These are phyloP conservation scores for Cinnamomum chago DNA, from an alignment of 164 flowering plant species.

Conservation along the genomic window DNA sequence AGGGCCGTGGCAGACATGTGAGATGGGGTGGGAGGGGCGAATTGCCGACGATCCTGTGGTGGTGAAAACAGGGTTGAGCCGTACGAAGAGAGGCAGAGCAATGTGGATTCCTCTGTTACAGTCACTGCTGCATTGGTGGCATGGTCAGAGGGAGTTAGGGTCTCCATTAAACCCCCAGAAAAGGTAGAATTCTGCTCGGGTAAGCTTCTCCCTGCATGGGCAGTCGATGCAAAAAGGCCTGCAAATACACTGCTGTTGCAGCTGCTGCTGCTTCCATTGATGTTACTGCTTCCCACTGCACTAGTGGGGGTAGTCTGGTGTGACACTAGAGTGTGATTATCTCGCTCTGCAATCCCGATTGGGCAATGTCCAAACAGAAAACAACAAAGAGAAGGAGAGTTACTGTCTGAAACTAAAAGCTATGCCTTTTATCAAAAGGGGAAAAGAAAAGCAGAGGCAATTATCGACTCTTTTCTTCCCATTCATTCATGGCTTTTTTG, in stretches of 20 bases:
- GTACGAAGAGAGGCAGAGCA: not conserved
- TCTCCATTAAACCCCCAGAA: not conserved
- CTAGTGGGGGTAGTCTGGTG: not conserved
- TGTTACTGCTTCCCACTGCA: not conserved
- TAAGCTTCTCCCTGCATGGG: not conserved
- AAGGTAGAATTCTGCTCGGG: not conserved
- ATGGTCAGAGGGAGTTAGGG: not conserved
- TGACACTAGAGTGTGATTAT: not conserved
- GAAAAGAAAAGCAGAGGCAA: not conserved
- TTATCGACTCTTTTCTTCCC: not conserved
- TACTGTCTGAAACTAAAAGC: not conserved
- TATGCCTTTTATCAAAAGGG: not conserved
- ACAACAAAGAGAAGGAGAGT: not conserved
- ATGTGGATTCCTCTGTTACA: not conserved
- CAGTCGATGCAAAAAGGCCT: not conserved
- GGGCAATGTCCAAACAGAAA: not conserved
- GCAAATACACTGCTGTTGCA: not conserved
- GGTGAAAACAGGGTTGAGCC: not conserved
- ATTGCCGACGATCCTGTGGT: not conserved
- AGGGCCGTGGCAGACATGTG: not conserved
- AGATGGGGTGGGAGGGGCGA: not conserved
- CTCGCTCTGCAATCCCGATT: not conserved
- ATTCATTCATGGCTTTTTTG: too few species aligned
- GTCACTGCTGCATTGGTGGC: not conserved
- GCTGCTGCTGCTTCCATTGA: not conserved